Percentiles rank a stretch among this genome's conserved stretches.
Conservation (phyloP, 2,329 filamentous ascomycete species). For the Trichophyton verrucosum region DNA sequence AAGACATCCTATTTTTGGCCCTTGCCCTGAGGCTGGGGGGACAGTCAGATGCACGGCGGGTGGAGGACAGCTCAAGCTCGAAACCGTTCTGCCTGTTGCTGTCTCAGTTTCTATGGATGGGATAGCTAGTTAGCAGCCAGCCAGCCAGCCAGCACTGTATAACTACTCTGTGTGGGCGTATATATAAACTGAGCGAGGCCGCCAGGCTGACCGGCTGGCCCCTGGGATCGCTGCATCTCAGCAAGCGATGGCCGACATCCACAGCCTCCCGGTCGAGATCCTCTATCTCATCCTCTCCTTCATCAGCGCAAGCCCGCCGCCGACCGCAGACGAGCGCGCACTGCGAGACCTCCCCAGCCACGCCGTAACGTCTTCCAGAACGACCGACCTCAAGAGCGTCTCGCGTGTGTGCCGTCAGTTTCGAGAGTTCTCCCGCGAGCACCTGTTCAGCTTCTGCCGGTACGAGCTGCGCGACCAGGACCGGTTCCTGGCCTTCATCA, state of each 20-base stretch:
- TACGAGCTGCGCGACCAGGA: slow-evolving; percentile 26
- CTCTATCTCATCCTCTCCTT: slow-evolving; percentile 45
- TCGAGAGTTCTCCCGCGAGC: slow-evolving; percentile 40
- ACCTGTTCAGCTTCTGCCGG: slow-evolving; percentile 46
- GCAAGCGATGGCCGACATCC: slow-evolving; percentile 8
- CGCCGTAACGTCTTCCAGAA: slow-evolving; percentile 29
- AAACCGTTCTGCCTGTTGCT: neutral
- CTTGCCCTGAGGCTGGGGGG: neutral
- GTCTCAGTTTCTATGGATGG: neutral
- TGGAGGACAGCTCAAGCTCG: neutral
- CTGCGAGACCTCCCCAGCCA: slow-evolving; percentile 41
- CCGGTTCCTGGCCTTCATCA: slow-evolving; percentile 31
- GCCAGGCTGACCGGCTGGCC: no score
- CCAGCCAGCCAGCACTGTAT: no score
- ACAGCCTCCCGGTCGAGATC: slow-evolving; percentile 48
- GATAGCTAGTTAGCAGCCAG: neutral
- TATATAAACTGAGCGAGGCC: no score
- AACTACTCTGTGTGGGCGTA: no score
- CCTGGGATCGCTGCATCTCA: no score
- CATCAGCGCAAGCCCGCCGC: slow-evolving; percentile 39
- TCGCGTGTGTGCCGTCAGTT: slow-evolving; percentile 45
- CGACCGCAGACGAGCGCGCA: slow-evolving; percentile 26
- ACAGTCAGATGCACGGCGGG: neutral
- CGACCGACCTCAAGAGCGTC: slow-evolving; percentile 41
- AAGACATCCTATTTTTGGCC: slow-evolving; percentile 2